Evolutionary conservation across 2,329 filamentous ascomycete genomes (phyloP).

Genomic region (Ascochyta pisi): DNA sequence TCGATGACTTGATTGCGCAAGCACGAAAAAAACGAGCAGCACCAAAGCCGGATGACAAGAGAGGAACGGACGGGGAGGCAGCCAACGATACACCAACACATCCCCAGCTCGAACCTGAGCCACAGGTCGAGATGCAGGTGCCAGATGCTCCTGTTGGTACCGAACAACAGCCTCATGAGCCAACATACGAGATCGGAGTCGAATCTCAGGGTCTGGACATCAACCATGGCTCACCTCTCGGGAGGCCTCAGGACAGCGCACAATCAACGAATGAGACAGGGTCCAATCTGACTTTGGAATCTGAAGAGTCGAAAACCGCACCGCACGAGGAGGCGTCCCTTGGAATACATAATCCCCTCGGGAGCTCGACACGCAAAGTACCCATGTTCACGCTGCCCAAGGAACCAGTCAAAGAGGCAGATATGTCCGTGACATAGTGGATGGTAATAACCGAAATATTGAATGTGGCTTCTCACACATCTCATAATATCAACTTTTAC

Average conservation of each 20-base stretch:
- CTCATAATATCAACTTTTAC: neutral
- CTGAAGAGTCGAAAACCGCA: neutral
- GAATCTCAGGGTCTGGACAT: constrained; percentile 23
- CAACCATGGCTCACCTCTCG: constrained; percentile 34
- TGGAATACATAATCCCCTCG: constrained; percentile 33
- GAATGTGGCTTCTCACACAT: neutral
- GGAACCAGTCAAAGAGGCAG: constrained; percentile 51
- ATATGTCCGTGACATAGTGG: constrained; percentile 32
- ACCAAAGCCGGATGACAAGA: constrained; percentile 36
- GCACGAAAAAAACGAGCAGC: constrained; percentile 66
- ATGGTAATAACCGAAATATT: neutral
- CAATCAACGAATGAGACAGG: constrained; percentile 23
- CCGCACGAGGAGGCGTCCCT: neutral
- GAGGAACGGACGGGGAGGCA: constrained; percentile 9
- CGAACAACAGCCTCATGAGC: neutral
- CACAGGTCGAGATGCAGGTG: neutral
- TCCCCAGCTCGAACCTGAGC: neutral
- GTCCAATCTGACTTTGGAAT: constrained; percentile 1
- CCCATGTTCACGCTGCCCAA: constrained; percentile 54
- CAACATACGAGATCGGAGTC: constrained; percentile 7
- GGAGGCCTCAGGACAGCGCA: constrained; percentile 32
- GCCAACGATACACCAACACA: neutral
- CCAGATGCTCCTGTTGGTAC: neutral
- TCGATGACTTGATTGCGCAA: constrained; percentile 78
- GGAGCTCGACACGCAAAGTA: constrained; percentile 42